Percentiles rank a stretch among this genome's conserved stretches.
phyloP scores from a whole-genome alignment of 2,329 filamentous ascomycete genomes.

The Pseudopithomyces maydicus region DNA sequence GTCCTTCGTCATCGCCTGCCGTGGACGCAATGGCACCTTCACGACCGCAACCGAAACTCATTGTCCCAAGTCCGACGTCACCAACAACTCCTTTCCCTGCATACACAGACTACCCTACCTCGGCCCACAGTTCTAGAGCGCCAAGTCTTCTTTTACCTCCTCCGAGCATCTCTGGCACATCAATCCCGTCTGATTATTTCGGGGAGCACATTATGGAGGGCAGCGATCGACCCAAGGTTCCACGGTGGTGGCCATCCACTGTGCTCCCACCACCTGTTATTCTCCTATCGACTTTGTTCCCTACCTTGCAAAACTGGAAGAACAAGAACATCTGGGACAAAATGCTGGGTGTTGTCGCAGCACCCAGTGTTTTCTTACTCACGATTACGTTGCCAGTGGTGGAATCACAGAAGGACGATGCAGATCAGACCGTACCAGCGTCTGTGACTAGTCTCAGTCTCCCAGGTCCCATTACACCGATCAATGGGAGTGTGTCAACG shows the following conservation, averaged over 20 bases:
- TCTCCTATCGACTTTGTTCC: conserved; percentile 78
- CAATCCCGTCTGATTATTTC: conserved; percentile 55
- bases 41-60: conserved; percentile 46
- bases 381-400: conserved; percentile 92
- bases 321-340: conserved; percentile 87
- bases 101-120: conserved; percentile 61
- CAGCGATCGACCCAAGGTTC: conserved; percentile 46
- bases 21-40: conserved; percentile 30
- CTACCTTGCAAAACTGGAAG: conserved; percentile 80
- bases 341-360: conserved; percentile 77
- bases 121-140: conserved; percentile 50
- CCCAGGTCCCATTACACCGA: conserved; percentile 31
- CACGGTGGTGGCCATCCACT: conserved; percentile 82
- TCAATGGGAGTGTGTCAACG: conserved; percentile 21
- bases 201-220: conserved; percentile 50
- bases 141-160: conserved; percentile 64
- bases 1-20: conserved; percentile 34
- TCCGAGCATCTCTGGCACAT: conserved; percentile 55
- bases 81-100: conserved; percentile 69
- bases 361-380: conserved; percentile 88
- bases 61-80: conserved; percentile 47
- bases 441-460: conserved; percentile 36
- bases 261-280: conserved; percentile 74
- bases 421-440: conserved; percentile 47
- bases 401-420: conserved; percentile 66